A percentile compares a stretch with the other conserved stretches of the same genome.
phyloP scores from a whole-genome alignment of 2,329 filamentous ascomycete genomes.

The Neonectria hederae region DNA sequence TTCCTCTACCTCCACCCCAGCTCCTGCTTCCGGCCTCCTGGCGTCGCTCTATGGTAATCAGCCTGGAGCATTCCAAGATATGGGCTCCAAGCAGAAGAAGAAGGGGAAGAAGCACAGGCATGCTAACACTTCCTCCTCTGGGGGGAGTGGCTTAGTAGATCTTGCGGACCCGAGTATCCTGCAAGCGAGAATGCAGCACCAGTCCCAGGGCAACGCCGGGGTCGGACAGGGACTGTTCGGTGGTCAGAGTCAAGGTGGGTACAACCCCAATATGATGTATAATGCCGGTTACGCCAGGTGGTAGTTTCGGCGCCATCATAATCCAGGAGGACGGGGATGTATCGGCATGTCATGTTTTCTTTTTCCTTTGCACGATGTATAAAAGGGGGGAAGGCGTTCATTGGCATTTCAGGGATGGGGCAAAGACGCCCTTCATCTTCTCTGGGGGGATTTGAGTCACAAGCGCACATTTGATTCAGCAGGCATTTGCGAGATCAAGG shows the following conservation, averaged over 20 bases:
- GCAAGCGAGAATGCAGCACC: conserved; percentile 95
- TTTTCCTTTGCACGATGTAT: conserved; percentile 35
- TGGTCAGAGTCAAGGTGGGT: conserved; percentile 93
- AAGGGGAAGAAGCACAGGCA: conserved; percentile 99
- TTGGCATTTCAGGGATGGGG: conserved; percentile 39
- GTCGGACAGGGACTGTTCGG: conserved; percentile 90
- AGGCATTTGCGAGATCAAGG: conserved; percentile 44
- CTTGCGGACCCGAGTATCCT: conserved; percentile 99
- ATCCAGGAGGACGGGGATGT: conserved; percentile 33
- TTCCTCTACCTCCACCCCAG: conserved; percentile 82
- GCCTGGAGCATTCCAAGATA: conserved; percentile 88
- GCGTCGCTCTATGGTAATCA: conserved; percentile 90
- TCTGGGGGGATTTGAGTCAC: conserved; percentile 42
- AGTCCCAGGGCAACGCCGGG: conserved; percentile 82
- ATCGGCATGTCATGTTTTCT: conserved; percentile 36
- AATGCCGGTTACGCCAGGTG: conserved; percentile 75
- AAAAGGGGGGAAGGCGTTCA: conserved; percentile 41
- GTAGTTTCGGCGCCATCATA: conserved; percentile 53
- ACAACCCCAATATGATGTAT: conserved; percentile 89
- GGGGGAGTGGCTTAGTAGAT: conserved; percentile 99
- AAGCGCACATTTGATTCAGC: conserved; percentile 46
- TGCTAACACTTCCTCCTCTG: conserved; percentile 99
- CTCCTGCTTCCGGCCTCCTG: conserved; percentile 90
- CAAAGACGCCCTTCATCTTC: conserved; percentile 37
- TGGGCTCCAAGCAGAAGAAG: conserved; percentile 98